phyloP scores from a whole-genome alignment of 1,284 basidiomycete species.

The Neotropicomus parvogracilis region DNA sequence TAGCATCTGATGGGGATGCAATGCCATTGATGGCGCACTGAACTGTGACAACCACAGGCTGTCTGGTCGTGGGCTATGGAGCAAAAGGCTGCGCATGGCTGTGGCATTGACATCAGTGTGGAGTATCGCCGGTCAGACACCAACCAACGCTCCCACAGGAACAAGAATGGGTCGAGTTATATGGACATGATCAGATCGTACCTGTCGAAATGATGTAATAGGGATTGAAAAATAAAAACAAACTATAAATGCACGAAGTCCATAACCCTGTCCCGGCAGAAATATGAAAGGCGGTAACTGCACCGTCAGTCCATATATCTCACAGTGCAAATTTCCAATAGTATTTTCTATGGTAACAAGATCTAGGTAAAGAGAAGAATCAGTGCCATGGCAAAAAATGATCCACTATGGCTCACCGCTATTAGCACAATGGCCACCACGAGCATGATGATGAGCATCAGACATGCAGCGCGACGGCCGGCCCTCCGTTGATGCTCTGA shows the following conservation, averaged over 20 bases:
- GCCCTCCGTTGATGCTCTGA: slow-evolving; percentile 95
- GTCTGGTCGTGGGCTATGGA: too few species aligned
- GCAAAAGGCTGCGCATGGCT: background rate
- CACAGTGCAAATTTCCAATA: background rate
- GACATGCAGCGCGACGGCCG: slow-evolving; percentile 83
- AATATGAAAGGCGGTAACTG: slow-evolving; percentile 4
- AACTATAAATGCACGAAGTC: slow-evolving; percentile 13
- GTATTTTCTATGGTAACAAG: slow-evolving; percentile 21
- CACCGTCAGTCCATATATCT: slow-evolving; percentile 7
- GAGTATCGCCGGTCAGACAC: background rate
- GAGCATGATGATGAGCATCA: slow-evolving; percentile 84
- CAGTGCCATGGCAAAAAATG: background rate
- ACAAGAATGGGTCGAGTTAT: too few species aligned
- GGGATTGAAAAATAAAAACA: slow-evolving; percentile 28
- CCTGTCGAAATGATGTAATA: slow-evolving; percentile 11
- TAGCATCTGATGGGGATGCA: too few species aligned
- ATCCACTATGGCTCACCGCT: slow-evolving; percentile 55
- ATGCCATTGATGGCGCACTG: background rate
- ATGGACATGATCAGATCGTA: too few species aligned
- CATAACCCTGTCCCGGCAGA: slow-evolving; percentile 11
- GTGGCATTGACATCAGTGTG: background rate
- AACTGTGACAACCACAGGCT: background rate
- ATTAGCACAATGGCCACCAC: slow-evolving; percentile 89
- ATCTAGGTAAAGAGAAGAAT: slow-evolving; percentile 15
- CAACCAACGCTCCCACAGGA: background rate